These are phyloP conservation scores for Coniochaeta sp. DNA, from an alignment of 2,329 filamentous ascomycete genomes.

Conservation along the genomic window DNA sequence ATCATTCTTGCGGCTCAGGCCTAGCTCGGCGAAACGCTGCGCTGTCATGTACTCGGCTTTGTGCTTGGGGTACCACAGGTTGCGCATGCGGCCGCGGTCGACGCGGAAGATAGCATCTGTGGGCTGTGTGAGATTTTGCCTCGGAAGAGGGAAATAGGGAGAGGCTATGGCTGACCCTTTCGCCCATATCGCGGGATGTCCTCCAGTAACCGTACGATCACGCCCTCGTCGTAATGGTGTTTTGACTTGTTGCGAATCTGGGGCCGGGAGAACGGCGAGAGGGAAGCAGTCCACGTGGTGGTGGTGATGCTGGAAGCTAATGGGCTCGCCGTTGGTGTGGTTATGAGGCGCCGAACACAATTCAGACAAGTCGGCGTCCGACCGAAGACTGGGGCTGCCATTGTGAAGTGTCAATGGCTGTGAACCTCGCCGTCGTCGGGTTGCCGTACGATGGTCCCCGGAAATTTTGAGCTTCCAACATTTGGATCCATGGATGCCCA, in stretches of 20 bases:
- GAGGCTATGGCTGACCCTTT: constrained; percentile 23
- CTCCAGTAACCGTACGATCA: constrained; percentile 34
- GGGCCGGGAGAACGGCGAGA: constrained; percentile 9
- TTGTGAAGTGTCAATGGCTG: neutral
- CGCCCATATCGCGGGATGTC: constrained; percentile 33
- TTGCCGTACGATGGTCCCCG: neutral
- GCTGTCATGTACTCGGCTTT: constrained; percentile 28
- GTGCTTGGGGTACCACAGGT: constrained; percentile 23
- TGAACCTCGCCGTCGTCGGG: neutral
- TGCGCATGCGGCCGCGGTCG: constrained; percentile 27
- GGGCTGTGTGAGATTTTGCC: neutral
- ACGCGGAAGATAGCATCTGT: constrained; percentile 24
- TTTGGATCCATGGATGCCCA: neutral
- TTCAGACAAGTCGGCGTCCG: constrained; percentile 22
- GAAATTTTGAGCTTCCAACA: constrained; percentile 3
- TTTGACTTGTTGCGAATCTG: constrained; percentile 30
- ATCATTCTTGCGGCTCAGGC: constrained; percentile 15
- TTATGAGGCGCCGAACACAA: constrained; percentile 21
- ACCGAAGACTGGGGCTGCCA: neutral
- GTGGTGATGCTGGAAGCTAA: constrained; percentile 7
- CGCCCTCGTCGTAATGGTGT: constrained; percentile 29
- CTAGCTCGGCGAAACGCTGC: constrained; percentile 20
- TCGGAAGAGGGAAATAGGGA: neutral
- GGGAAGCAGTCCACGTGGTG: constrained; percentile 9
- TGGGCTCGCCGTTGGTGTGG: neutral